Percentiles rank a stretch among this genome's conserved stretches.
Evolutionary conservation across 2,329 filamentous ascomycete species (phyloP).

Genomic region (Botrytis pseudocinerea): DNA sequence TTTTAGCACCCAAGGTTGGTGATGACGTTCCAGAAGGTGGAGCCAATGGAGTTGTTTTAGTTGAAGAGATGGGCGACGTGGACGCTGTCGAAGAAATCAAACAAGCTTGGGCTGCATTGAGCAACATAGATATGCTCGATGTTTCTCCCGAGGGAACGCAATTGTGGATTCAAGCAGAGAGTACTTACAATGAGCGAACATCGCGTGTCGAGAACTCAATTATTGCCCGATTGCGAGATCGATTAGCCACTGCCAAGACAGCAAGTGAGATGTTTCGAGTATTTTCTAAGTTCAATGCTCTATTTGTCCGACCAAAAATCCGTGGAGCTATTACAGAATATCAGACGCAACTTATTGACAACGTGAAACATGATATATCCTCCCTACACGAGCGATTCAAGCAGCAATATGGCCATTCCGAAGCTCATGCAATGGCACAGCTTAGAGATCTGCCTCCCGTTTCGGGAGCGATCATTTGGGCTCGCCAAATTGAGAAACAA

Average conservation of each 20-base stretch:
- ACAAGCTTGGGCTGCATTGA: conserved; percentile 89
- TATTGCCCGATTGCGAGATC: conserved; percentile 88
- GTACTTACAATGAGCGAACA: conserved; percentile 95
- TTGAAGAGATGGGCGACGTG: conserved; percentile 94
- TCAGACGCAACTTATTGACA: conserved; percentile 95
- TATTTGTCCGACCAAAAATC: conserved; percentile 99
- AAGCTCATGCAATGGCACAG: conserved; percentile 97
- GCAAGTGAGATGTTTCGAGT: conserved; percentile 99
- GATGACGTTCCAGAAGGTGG: conserved; percentile 54
- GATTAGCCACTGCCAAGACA: conserved; percentile 91
- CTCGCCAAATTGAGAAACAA: conserved; percentile 93
- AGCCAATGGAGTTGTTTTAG: conserved; percentile 65
- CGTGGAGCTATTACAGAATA: conserved; percentile 97
- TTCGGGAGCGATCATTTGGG: conserved; percentile 96
- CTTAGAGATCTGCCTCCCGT: conserved; percentile 93
- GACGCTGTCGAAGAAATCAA: conserved; percentile 96
- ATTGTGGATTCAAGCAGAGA: conserved; percentile 90
- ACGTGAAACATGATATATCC: conserved; percentile 94
- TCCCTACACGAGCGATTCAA: conserved; percentile 96
- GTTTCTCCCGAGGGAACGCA: conserved; percentile 87
- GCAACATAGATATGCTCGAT: conserved; percentile 93
- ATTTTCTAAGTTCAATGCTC: conserved; percentile 98
- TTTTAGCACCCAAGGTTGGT: conserved; percentile 76
- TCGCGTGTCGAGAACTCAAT: conserved; percentile 98
- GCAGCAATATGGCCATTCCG: conserved; percentile 96